These are phyloP conservation scores for Elsinoe batatas DNA, from an alignment of 2,329 filamentous ascomycete genomes.

Conservation along the genomic window DNA sequence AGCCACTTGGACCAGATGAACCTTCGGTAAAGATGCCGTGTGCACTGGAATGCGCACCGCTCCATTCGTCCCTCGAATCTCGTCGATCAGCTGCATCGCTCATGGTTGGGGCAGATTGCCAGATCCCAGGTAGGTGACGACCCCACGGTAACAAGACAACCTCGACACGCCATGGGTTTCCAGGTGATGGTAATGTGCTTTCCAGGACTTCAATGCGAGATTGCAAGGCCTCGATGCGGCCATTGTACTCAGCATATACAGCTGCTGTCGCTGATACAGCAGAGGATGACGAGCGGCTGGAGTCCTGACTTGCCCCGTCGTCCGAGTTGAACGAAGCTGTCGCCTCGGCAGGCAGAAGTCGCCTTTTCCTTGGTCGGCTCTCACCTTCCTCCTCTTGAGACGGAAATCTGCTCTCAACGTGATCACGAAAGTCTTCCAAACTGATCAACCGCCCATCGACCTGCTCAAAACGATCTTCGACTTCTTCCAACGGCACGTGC, in stretches of 20 bases:
- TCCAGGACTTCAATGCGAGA: slow-evolving; percentile 46
- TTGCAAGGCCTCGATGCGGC: slow-evolving; percentile 37
- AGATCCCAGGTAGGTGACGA: slow-evolving; percentile 42
- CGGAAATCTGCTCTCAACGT: slow-evolving; percentile 19
- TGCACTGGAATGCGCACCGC: slow-evolving; percentile 24
- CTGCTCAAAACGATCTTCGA: slow-evolving; percentile 57
- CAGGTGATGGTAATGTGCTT: slow-evolving; percentile 49
- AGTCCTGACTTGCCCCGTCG: slow-evolving; percentile 23
- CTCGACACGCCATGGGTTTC: slow-evolving; percentile 62
- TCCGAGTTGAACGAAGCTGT: slow-evolving; percentile 34
- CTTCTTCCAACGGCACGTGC: slow-evolving; percentile 55
- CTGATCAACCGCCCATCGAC: slow-evolving; percentile 59
- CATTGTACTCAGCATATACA: slow-evolving; percentile 23
- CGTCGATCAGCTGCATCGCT: background rate
- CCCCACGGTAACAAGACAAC: slow-evolving; percentile 67
- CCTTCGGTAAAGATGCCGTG: slow-evolving; percentile 20
- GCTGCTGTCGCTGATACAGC: slow-evolving; percentile 28
- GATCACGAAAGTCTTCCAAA: slow-evolving; percentile 46
- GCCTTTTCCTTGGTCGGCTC: slow-evolving; percentile 24
- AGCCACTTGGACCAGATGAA: slow-evolving; percentile 34
- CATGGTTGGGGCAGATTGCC: slow-evolving; percentile 37
- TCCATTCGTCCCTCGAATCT: slow-evolving; percentile 35
- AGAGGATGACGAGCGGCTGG: slow-evolving; percentile 30
- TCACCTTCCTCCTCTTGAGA: slow-evolving; percentile 28
- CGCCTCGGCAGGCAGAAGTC: slow-evolving; percentile 23